phyloP scores from a whole-genome alignment of 2,329 filamentous ascomycete genomes.

The Fusarium sacchari region DNA sequence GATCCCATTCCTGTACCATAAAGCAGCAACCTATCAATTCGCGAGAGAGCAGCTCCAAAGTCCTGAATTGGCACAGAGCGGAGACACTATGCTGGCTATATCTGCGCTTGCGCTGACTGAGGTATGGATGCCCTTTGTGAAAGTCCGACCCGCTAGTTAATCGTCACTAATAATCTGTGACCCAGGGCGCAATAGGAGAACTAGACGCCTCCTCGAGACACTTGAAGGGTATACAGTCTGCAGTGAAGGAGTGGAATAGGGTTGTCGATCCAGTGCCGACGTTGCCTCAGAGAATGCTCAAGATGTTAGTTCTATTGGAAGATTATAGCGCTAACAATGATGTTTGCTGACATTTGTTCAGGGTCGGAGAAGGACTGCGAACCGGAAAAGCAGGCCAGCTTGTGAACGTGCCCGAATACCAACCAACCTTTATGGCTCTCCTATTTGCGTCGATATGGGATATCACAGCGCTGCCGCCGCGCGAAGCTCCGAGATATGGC shows the following conservation, averaged over 20 bases:
- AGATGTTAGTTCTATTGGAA: slow-evolving; percentile 32
- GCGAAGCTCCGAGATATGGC: slow-evolving; percentile 50
- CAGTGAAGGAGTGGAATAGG: slow-evolving; percentile 37
- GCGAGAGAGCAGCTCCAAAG: slow-evolving; percentile 55
- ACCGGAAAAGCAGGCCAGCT: slow-evolving; percentile 53
- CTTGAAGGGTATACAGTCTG: slow-evolving; percentile 51
- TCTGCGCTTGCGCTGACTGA: slow-evolving; percentile 57
- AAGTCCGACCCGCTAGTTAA: neutral
- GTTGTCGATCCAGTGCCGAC: slow-evolving; percentile 33
- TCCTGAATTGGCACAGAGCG: slow-evolving; percentile 51
- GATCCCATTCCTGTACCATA: slow-evolving; percentile 58
- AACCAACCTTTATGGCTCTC: slow-evolving; percentile 58
- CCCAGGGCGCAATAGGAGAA: slow-evolving; percentile 55
- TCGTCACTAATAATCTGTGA: slow-evolving; percentile 18
- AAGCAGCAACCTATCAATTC: slow-evolving; percentile 58
- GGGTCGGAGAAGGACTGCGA: slow-evolving; percentile 54
- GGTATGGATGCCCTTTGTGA: slow-evolving; percentile 42
- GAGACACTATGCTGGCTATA: slow-evolving; percentile 56
- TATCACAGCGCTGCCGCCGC: slow-evolving; percentile 48
- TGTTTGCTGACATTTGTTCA: slow-evolving; percentile 37
- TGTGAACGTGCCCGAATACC: slow-evolving; percentile 54
- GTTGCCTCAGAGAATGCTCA: slow-evolving; percentile 56
- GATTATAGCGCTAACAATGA: neutral
- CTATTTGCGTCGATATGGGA: slow-evolving; percentile 57
- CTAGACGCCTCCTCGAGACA: slow-evolving; percentile 56